Evolutionary conservation across 1,139 yeast species (phyloP), one percentile per base, ranked within the genome.

Genomic region (Yamadazyma spencermartinsiae): DNA sequence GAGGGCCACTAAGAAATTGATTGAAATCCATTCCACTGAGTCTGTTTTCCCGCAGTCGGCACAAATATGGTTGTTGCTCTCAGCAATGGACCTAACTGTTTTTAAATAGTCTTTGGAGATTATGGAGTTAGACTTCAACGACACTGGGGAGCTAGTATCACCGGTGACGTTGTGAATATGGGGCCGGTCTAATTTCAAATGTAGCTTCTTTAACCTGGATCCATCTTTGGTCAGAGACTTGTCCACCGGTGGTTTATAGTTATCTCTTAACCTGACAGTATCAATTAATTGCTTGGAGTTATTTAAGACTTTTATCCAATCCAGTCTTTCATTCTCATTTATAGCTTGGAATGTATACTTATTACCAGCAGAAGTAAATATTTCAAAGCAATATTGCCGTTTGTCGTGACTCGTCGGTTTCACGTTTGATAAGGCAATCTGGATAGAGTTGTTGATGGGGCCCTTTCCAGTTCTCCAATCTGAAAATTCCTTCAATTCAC

Each of bases 21-120:
- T 70, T 0, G 96, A 86, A 4, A 90, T 76, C 97, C 97, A 90
- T 52, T 89, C 97, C 8, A 87, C 95, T 23, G 74, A 64, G 8
- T 75, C 79, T 0, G 64, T 52, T 2, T 77, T 56, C 0, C 84
- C 83, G 66, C 98, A 90, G 54, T 90, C 98, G 9, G 88, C 86
- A 60, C 98, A 90, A 7, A 53, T 48, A 15, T 60, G 54, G 54
- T 90, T 90, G 27, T 81, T 74, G n/a, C 75, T 63, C 35, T 81
- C 78, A 0, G 63, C 57, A 7, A 66, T 60, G 0, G 64, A 53
- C 38, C 76, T 64, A 1, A 84, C 84, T 34, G 72, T 43, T 12
- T 62, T 58, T 20, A 80, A 51, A 46, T 56, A 62, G 40, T 68
- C 61, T 29, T 56, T 55, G 11, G 56, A 52, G 2, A 50, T 46